Evolutionary conservation across 192 early-diverging fungal species (phyloP), one percentile per base, ranked within the genome.

Genomic region (Coemansia asiatica): DNA sequence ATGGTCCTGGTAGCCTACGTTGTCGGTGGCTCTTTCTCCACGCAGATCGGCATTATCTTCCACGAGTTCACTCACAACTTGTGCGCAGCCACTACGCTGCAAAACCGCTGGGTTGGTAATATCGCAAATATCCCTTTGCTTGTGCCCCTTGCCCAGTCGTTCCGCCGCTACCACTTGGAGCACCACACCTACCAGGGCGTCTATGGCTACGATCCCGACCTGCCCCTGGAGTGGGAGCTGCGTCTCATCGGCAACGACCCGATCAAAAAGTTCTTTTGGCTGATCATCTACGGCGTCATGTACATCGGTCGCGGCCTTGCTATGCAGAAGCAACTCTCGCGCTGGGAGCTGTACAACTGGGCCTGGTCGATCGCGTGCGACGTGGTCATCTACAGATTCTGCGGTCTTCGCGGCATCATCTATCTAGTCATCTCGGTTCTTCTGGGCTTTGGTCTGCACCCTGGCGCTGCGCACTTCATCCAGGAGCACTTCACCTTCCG

Each of bases 121-220:
- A 63, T 93, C 22, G 92, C 89, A 63, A 98, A 98, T 85, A 85
- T 96, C 51, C 87, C 88, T 61, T 87, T 98, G 64, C 89, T 89
- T 1, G 87, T 91, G 8, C 91, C 91, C 6, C 85, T 92, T 27
- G 89, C 90, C 21, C 85, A 86, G 71, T 92, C 91, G 21, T 92
- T 92, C 83, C 89, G 91, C 55, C 84, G 90, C 5, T 91, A 92
- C 69, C 96, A 98, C 79, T 84, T 97, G 61, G 96, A 96, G 76
- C 96, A 98, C 76, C 96, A 98, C 83, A 91, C 92, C n/a, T 95
- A 88, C 81, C 94, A 96, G 81, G 96, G 96, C 18, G 95, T 97
- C 15, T 87, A 89, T 23, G 95, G 94, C 18, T 87, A 91, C 69
- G 96, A 98, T 70, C 91, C 94, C 54, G 96, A 98, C 72, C 85